Base-by-base conservation (phyloP, 495 filamentous ascomycete species). In the Aspergillus funiculosus region DNA sequence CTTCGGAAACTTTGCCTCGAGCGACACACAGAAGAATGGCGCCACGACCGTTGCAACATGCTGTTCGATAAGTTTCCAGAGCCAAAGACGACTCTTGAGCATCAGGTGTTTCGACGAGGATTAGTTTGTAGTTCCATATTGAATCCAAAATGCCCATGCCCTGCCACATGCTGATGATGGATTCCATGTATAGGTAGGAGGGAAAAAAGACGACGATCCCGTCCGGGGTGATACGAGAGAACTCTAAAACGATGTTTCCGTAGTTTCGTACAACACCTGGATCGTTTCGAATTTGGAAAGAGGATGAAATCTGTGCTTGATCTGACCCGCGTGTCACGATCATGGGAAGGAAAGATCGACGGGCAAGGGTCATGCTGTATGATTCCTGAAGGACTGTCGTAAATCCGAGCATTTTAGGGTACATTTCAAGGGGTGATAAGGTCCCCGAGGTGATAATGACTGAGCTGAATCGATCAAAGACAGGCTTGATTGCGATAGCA, bases 191-290 rank as follows among this genome's bases (percentile, higher is more conserved):
- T 2, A 99, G 78, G 58, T 99, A 99, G 1, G 87, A 94, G 0
- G 94, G 94, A 65, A 99, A 99, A 74, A 99, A 99, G 36, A 99
- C 94, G 24, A 97, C 92, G 65, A 99, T 81, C 40, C 94, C 94
- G 55, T 99, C 94, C 0, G 94, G 94, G 0, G 92, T 97, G 52
- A 96, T 81, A 62, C 85, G 89, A 26, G 88, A 80, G 57, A 99
- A 96, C 57, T 97, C 94, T 18, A 88, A 87, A 13, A 99, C 70
- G 5, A 99, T 74, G 47, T 81, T 87, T 27, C 94, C 94, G 56
- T 95, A 99, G 62, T 99, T 99, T 28, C 94, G 80, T 9, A 97
- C 87, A 6, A 96, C 89, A 52, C 82, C 83, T 1, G 88, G 89
- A 52, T 99, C 94, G 56, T 96, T 96, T 46, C 94, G 83, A 51